Base-by-base conservation (phyloP, 345 rosid genomes). In the Abelmoschus esculentus region DNA sequence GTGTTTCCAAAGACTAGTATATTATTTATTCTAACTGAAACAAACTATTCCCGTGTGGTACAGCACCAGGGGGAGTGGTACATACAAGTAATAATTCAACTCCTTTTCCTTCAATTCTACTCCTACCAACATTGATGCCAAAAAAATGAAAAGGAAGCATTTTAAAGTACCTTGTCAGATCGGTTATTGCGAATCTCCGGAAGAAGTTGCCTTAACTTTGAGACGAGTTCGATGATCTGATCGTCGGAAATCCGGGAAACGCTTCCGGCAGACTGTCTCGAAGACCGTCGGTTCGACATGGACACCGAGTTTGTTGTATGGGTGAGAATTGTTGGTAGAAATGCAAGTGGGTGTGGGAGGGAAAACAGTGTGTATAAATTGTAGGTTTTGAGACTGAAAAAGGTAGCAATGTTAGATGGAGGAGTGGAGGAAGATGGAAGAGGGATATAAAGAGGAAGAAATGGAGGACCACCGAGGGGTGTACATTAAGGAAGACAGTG, bases 121-220 rank as follows among this genome's bases (percentile, higher is more conserved):
- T 28, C 17, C 31, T 42, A 8, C 5, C n/a, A 6, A 32, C 62
- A 57, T 61, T 44, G 14, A 11, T 44, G 55, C 5, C 10, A 52
- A 52, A 52, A 8, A 13, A 13, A 10, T 0, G 1, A 11, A 46
- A 46, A 47, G 0, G 1, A 47, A 47, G 52, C 15, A 5, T 52
- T 54, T 54, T 8, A 32, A 3, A 56, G 66, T 66, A 93, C 98
- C 98, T 90, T 87, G 72, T 81, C 84, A 26, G 97, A 85, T 67
- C 90, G 96, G 76, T 88, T 82, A 61, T 80, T 70, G 1, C 91
- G 89, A 77, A 93, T 87, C 85, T 93, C 98, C 2, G 98, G 98
- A 53, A 93, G 90, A 74, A 89, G 84, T 32, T 87, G 91, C 49
- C 93, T 86, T 72, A 93, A 77, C 75, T 93, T 93, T 75, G 95